Evolutionary conservation across 805 yeast species (phyloP).

Genomic region (Starmera caribaea): DNA sequence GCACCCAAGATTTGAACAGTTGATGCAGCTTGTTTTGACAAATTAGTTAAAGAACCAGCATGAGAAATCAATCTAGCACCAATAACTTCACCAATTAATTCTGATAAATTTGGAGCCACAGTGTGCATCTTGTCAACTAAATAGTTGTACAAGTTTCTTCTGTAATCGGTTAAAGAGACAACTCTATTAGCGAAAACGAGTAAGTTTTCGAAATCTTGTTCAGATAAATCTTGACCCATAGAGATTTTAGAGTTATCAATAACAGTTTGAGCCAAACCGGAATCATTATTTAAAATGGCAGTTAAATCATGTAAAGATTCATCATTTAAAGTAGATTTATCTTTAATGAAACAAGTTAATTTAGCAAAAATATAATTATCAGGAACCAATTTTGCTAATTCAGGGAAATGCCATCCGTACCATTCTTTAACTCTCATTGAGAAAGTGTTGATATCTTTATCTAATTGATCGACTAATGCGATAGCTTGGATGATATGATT

Average conservation of each 20-base stretch:
- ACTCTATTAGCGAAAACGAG: slow-evolving; percentile 89
- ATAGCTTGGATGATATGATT: slow-evolving; percentile 99
- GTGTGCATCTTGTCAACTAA: slow-evolving; percentile 93
- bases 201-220: slow-evolving; percentile 88
- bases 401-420: slow-evolving; percentile 99
- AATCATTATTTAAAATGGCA: slow-evolving; percentile 71
- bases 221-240: slow-evolving; percentile 98
- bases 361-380: slow-evolving; percentile 96
- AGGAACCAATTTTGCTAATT: slow-evolving; percentile 94
- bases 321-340: slow-evolving; percentile 74
- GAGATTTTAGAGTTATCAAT: slow-evolving; percentile 94
- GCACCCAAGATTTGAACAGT: slow-evolving; percentile 99
- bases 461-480: slow-evolving; percentile 91
- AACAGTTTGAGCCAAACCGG: slow-evolving; percentile 83
- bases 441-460: slow-evolving; percentile 94
- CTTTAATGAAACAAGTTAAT: slow-evolving; percentile 72
- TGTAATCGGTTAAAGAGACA: slow-evolving; percentile 84
- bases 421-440: slow-evolving; percentile 99
- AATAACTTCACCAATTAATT: slow-evolving; percentile 96
- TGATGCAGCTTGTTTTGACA: slow-evolving; percentile 98
- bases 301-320: slow-evolving; percentile 87
- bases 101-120: slow-evolving; percentile 95
- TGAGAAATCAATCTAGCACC: slow-evolving; percentile 98
- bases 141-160: slow-evolving; percentile 74
- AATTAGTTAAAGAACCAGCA: slow-evolving; percentile 93